These are phyloP conservation scores for Aspergillus melleus DNA, from an alignment of 2,329 filamentous ascomycete genomes.

Conservation along the genomic window DNA sequence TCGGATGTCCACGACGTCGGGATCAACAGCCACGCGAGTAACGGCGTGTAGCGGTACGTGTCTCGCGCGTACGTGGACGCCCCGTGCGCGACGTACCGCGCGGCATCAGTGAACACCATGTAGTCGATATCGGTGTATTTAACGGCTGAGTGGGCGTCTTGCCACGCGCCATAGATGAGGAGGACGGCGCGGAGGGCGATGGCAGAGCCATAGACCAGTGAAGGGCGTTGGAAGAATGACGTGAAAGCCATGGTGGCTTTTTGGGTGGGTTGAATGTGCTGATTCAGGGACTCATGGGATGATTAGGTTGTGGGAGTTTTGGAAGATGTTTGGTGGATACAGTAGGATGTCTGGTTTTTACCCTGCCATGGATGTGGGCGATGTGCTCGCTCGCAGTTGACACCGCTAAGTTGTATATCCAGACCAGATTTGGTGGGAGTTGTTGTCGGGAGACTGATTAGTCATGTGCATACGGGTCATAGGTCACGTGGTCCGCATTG, in stretches of 20 bases:
- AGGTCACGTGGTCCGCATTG: too few species aligned
- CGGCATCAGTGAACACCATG: conserved; percentile 93
- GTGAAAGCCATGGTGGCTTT: conserved; percentile 12
- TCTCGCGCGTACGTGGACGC: conserved; percentile 81
- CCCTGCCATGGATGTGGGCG: too few species aligned
- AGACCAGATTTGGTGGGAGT: too few species aligned
- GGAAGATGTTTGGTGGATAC: too few species aligned
- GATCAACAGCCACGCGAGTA: conserved; percentile 86
- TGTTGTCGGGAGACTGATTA: too few species aligned
- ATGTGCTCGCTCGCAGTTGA: too few species aligned
- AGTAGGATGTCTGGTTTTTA: too few species aligned
- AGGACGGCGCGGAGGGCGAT: conserved; percentile 69
- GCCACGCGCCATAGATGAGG: conserved; percentile 85
- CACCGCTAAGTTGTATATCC: too few species aligned
- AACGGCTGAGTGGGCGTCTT: conserved; percentile 85
- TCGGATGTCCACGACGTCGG: conserved; percentile 64
- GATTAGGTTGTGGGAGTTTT: too few species aligned
- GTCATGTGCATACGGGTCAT: too few species aligned
- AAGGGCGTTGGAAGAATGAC: conserved; percentile 34
- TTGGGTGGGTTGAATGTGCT: not conserved
- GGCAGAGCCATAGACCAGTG: conserved; percentile 37
- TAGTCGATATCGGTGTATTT: conserved; percentile 99
- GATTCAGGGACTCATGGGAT: too few species aligned
- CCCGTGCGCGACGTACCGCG: conserved; percentile 69
- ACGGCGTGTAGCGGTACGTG: conserved; percentile 94